A percentile compares a stretch with the other conserved stretches of the same genome.
Conservation (phyloP, 176 grass and related monocot species). For the sorghum (Sorghum bicolor) region Sorghum_bicolor_NCBIv3 NC_012872.2:70738001-70738500, state of each 20-base stretch:
- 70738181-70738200: constrained; percentile 4
- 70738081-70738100: constrained; percentile 84
- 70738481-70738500: background rate
- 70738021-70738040: constrained; percentile 27
- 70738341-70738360: constrained; percentile 78
- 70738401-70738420: background rate
- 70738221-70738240: background rate
- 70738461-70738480: background rate
- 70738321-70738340: constrained; percentile 92
- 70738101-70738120: constrained; percentile 72
- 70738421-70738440: background rate
- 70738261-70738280: background rate
- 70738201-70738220: background rate
- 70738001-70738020: constrained; percentile 17
- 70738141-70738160: constrained; percentile 81
- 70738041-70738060: constrained; percentile 88
- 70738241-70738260: background rate
- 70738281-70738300: constrained; percentile 30
- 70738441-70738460: background rate
- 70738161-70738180: constrained; percentile 25
- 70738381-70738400: constrained; percentile 43
- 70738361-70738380: constrained; percentile 92
- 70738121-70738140: constrained; percentile 90
- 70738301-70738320: constrained; percentile 58
- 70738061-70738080: constrained; percentile 87